Percentiles rank a stretch among this genome's conserved stretches.
Conservation (phyloP, 2,329 filamentous ascomycete species). For the Verticillium nonalfalfae region DNA sequence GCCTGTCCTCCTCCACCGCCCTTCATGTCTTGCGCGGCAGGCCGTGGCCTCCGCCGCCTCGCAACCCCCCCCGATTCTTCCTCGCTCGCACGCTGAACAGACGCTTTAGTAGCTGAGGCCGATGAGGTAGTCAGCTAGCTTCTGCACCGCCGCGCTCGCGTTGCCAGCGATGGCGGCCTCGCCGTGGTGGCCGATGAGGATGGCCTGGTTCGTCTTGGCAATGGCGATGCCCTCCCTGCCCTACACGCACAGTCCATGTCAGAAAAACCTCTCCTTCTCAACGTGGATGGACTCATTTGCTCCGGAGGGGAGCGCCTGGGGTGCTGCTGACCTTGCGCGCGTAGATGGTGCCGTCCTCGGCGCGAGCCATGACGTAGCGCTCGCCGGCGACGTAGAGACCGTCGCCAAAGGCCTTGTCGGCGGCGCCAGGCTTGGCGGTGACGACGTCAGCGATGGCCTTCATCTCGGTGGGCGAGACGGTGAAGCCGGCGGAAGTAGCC, state of each 20-base stretch:
- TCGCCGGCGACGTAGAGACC: conserved; percentile 72
- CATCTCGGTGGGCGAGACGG: conserved; percentile 61
- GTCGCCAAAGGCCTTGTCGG: conserved; percentile 61
- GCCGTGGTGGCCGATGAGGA: conserved; percentile 82
- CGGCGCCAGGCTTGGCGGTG: conserved; percentile 33
- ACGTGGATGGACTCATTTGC: neutral
- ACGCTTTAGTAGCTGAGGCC: conserved; percentile 63
- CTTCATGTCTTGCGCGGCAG: neutral
- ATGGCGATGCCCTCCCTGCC: conserved; percentile 76
- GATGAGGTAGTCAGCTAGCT: conserved; percentile 82
- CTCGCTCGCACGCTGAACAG: neutral
- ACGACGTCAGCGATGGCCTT: conserved; percentile 51
- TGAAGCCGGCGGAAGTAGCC: conserved; percentile 66
- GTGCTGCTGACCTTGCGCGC: conserved; percentile 64
- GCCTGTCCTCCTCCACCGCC: neutral
- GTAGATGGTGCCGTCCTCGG: conserved; percentile 75
- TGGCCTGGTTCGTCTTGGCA: conserved; percentile 81
- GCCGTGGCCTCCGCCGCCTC: neutral
- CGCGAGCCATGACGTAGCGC: conserved; percentile 71
- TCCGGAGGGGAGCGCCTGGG: neutral
- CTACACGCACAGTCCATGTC: conserved; percentile 20
- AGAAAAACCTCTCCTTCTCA: neutral
- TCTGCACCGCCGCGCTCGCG: conserved; percentile 72
- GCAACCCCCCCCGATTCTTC: neutral
- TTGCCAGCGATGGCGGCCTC: conserved; percentile 68